phyloP scores from a whole-genome alignment of 306 rosid species.

The Herpetospermum pedunculosum region DNA sequence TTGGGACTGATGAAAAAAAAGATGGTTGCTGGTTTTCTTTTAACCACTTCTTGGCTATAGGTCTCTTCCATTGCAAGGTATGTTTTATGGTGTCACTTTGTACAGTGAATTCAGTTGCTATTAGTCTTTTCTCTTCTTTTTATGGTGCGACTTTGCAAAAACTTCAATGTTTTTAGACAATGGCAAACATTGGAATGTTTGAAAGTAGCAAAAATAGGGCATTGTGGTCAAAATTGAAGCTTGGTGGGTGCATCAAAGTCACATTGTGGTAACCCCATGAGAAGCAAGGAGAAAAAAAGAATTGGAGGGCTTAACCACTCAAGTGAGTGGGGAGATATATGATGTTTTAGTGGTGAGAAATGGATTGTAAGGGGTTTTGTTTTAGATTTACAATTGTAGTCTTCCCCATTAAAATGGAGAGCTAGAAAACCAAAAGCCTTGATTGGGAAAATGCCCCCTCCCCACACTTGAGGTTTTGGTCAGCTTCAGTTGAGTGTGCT shows the following conservation, averaged over 20 bases:
- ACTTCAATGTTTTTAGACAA: not conserved
- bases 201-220: not conserved
- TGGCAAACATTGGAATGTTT: not conserved
- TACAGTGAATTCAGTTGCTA: not conserved
- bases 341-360: constrained; percentile 4
- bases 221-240: constrained; percentile 1
- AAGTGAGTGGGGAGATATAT: constrained; percentile 8
- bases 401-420: not conserved
- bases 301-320: not conserved
- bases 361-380: not conserved
- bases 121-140: not conserved
- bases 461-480: constrained; percentile 14
- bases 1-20: not conserved
- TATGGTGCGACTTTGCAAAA: not conserved
- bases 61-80: not conserved
- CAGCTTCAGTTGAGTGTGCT: constrained; percentile 58
- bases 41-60: not conserved
- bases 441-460: not conserved
- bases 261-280: not conserved
- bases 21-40: not conserved
- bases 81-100: not conserved
- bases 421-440: not conserved
- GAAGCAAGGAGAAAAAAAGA: not conserved
- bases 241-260: constrained; percentile 5
- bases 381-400: no score